phyloP scores from a whole-genome alignment of 2,329 filamentous ascomycete genomes.

The Talaromyces sp. region DNA sequence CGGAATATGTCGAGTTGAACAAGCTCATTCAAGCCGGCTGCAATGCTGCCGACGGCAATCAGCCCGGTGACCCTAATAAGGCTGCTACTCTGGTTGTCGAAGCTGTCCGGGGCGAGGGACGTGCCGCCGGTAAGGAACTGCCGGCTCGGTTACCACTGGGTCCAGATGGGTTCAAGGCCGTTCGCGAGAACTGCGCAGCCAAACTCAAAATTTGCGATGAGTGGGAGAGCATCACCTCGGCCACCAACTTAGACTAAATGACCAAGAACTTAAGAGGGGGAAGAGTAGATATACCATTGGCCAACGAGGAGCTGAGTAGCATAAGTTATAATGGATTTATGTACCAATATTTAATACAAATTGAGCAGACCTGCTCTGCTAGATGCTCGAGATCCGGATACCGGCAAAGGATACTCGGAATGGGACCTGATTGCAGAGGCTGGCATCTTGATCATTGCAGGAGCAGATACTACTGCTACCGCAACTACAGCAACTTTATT shows the following conservation, averaged over 20 bases:
- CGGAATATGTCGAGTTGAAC: slow-evolving; percentile 15
- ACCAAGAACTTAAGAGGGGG: background rate
- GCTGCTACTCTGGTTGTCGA: slow-evolving; percentile 13
- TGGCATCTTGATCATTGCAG: background rate
- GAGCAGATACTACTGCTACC: background rate
- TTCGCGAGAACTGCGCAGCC: slow-evolving; percentile 8
- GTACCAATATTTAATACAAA: background rate
- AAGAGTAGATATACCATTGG: background rate
- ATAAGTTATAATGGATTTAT: background rate
- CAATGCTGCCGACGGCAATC: slow-evolving; percentile 3
- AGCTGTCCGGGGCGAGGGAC: slow-evolving; percentile 13
- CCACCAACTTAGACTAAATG: background rate
- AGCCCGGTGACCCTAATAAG: slow-evolving; percentile 19
- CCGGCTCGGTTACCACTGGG: slow-evolving; percentile 9
- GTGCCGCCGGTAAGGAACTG: slow-evolving; percentile 2
- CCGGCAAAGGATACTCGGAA: background rate
- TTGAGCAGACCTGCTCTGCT: background rate
- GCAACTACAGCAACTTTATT: background rate
- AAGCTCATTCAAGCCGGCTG: slow-evolving; percentile 14
- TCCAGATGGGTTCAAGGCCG: slow-evolving; percentile 8
- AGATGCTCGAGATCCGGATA: background rate
- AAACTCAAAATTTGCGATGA: slow-evolving; percentile 11
- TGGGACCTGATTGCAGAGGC: background rate
- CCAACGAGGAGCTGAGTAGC: background rate
- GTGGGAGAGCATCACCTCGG: slow-evolving; percentile 9